phyloP scores from a whole-genome alignment of 768 basidiomycete genomes.

The Trametes punicea region DNA sequence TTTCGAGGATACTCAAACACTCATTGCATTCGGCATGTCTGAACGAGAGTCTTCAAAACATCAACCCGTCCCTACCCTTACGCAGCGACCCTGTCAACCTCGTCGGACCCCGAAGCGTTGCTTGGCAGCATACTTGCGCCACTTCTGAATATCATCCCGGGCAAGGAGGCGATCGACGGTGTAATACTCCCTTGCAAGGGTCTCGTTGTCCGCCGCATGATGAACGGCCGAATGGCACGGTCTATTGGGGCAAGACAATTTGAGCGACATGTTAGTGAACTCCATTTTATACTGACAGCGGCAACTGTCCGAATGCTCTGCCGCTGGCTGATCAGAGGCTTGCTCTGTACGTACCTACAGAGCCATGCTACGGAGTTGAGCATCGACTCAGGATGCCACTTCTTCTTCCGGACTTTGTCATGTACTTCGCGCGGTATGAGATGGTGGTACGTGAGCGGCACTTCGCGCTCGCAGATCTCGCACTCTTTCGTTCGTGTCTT shows the following conservation, averaged over 20 bases:
- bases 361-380: conserved; percentile 60
- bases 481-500: conserved; percentile 51
- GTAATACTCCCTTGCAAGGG: conserved; percentile 47
- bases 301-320: no score
- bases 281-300: neutral
- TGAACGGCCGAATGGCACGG: conserved; percentile 54
- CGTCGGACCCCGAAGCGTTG: conserved; percentile 29
- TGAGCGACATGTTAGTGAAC: neutral
- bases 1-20: no score
- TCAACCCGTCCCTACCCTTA: no score
- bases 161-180: conserved; percentile 48
- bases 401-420: conserved; percentile 52
- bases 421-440: conserved; percentile 55
- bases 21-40: no score
- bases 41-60: no score
- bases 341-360: conserved; percentile 36
- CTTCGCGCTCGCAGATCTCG: conserved; percentile 56
- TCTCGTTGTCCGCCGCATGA: conserved; percentile 46
- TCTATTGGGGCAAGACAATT: no score
- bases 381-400: conserved; percentile 52
- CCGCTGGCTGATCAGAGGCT: neutral
- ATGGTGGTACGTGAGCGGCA: conserved; percentile 60
- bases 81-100: conserved; percentile 11
- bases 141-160: conserved; percentile 54
- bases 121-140: conserved; percentile 52